These are phyloP conservation scores for Apophysomyces elegans DNA, from an alignment of 371 early-diverging fungal species.

Conservation along the genomic window DNA sequence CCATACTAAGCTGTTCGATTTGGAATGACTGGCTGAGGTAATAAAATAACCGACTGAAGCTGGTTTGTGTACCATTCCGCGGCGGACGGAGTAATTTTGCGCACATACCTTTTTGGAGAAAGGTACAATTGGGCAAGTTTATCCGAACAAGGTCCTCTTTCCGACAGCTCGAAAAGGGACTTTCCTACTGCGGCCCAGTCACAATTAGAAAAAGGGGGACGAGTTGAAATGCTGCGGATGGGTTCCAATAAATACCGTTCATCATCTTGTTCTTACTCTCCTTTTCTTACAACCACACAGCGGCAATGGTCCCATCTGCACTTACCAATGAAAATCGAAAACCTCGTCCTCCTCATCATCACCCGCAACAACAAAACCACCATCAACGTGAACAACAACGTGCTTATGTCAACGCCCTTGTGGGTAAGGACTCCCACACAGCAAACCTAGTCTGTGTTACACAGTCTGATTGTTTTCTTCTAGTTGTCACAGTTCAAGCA, in stretches of 20 bases:
- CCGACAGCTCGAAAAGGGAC: no score
- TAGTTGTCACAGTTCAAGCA: constrained; percentile 56
- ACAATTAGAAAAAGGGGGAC: no score
- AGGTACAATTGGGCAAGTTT: no score
- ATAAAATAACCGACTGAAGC: no score
- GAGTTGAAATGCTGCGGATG: background rate
- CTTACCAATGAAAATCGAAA: constrained; percentile 9
- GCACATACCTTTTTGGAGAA: no score
- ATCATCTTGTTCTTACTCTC: constrained; percentile 14
- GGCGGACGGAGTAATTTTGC: no score
- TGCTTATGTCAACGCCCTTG: constrained; percentile 48
- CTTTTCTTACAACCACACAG: constrained; percentile 26
- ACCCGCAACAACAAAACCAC: constrained; percentile 17
- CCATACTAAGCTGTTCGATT: no score
- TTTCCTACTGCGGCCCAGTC: constrained; percentile 4
- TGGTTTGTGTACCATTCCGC: no score
- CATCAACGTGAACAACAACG: constrained; percentile 30
- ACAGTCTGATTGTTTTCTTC: constrained; percentile 11
- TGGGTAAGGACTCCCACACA: constrained; percentile 34
- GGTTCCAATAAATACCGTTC: constrained; percentile 34
- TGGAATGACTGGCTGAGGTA: no score
- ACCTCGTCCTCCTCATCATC: constrained; percentile 2
- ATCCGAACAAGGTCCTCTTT: no score
- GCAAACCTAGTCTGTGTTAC: constrained; percentile 10
- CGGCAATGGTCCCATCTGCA: constrained; percentile 24